phyloP scores from a whole-genome alignment of 2,329 filamentous ascomycete species.

The Diatrype stigma region DNA sequence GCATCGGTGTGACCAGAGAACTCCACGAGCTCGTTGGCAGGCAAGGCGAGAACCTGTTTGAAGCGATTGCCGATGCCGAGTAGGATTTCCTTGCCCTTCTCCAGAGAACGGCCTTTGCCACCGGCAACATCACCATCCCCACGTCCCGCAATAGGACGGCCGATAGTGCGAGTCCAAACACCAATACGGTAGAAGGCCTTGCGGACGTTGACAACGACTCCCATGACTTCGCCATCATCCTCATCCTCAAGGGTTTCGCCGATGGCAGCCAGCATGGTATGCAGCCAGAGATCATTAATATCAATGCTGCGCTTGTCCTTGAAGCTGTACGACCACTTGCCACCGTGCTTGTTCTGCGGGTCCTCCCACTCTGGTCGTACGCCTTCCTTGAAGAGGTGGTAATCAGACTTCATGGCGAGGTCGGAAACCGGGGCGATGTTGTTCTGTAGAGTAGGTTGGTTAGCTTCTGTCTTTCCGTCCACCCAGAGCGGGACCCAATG shows the following conservation, averaged over 20 bases:
- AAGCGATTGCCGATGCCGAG: slow-evolving; percentile 82
- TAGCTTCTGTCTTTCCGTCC: neutral
- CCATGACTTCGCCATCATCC: slow-evolving; percentile 96
- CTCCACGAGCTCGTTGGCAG: slow-evolving; percentile 73
- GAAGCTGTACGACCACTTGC: slow-evolving; percentile 98
- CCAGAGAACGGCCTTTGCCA: slow-evolving; percentile 70
- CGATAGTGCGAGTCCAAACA: slow-evolving; percentile 93
- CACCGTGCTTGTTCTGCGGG: slow-evolving; percentile 96
- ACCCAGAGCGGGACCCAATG: slow-evolving; percentile 7
- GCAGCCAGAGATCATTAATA: slow-evolving; percentile 93
- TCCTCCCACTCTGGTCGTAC: slow-evolving; percentile 99
- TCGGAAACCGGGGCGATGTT: slow-evolving; percentile 97
- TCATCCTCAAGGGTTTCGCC: slow-evolving; percentile 96
- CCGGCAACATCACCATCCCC: slow-evolving; percentile 69
- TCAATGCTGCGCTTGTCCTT: slow-evolving; percentile 90
- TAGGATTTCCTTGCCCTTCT: slow-evolving; percentile 83
- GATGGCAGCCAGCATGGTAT: slow-evolving; percentile 94
- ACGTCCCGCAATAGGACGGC: slow-evolving; percentile 74
- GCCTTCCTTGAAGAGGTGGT: slow-evolving; percentile 97
- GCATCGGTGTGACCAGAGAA: slow-evolving; percentile 96
- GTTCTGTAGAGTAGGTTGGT: slow-evolving; percentile 60
- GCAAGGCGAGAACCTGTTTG: slow-evolving; percentile 86
- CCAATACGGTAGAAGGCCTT: slow-evolving; percentile 98
- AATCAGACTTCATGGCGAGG: slow-evolving; percentile 95
- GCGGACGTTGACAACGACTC: slow-evolving; percentile 96